phyloP scores from a whole-genome alignment of 2,329 filamentous ascomycete genomes.

The Phialocephala subalpina region DNA sequence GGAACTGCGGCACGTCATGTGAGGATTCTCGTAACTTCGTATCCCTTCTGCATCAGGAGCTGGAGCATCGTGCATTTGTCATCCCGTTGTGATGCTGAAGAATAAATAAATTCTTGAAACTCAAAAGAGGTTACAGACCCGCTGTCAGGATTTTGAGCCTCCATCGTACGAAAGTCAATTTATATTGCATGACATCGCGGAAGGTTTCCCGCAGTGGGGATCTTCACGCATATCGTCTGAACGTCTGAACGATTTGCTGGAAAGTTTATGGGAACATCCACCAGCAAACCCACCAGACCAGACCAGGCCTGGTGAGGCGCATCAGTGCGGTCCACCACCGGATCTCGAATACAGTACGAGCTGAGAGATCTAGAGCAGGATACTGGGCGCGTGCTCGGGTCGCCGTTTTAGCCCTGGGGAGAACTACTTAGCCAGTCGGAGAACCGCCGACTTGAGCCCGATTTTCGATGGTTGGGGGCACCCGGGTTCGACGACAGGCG shows the following conservation, averaged over 20 bases:
- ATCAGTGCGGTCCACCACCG: neutral
- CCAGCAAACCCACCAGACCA: no score
- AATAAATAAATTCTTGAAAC: neutral
- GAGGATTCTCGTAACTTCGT: neutral
- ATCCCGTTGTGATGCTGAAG: neutral
- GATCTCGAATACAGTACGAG: neutral
- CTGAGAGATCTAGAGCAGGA: neutral
- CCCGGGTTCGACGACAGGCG: neutral
- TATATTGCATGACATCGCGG: constrained; percentile 10
- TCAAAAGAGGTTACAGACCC: neutral
- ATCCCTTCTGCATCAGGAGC: no score
- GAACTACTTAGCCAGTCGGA: neutral
- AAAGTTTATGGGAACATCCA: neutral
- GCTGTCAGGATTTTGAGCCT: constrained; percentile 13
- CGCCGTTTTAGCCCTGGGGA: neutral
- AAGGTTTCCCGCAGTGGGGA: constrained; percentile 3
- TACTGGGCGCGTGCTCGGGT: neutral
- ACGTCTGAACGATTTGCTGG: constrained; percentile 1
- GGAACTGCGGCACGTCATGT: constrained; percentile 5
- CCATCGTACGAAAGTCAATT: neutral
- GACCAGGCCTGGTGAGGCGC: neutral
- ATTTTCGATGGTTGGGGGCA: neutral
- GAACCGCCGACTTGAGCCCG: neutral
- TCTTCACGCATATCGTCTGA: neutral
- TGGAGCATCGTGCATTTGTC: neutral